These are phyloP conservation scores for Malus hybrid DNA, from an alignment of 331 rosid genomes.

Conservation along the genomic window DNA sequence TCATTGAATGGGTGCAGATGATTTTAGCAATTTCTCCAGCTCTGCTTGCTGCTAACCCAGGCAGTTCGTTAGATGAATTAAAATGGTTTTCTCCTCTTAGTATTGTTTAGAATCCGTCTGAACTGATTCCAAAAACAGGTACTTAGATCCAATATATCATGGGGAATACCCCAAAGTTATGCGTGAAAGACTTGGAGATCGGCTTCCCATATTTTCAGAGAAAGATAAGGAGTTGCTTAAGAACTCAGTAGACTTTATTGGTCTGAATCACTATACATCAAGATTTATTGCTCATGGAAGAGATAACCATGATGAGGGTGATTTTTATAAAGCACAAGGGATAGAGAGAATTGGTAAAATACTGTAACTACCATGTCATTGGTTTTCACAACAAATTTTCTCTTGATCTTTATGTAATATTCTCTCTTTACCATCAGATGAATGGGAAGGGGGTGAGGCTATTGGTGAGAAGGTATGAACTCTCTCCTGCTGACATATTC, in stretches of 20 bases:
- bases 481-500: constrained; percentile 2
- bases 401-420: constrained; percentile 17
- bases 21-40: constrained; percentile 3
- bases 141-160: constrained; percentile 57
- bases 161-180: constrained; percentile 83
- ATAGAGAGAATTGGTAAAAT: constrained; percentile 57
- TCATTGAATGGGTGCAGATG: neutral
- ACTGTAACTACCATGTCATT: neutral
- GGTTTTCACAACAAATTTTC: neutral
- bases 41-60: neutral
- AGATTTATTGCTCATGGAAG: constrained; percentile 64
- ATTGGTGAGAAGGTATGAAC: constrained; percentile 77
- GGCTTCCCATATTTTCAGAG: constrained; percentile 76
- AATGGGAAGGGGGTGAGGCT: constrained; percentile 76
- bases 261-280: constrained; percentile 84
- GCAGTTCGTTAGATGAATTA: constrained; percentile 2
- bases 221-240: constrained; percentile 59
- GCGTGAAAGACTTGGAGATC: constrained; percentile 70
- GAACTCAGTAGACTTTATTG: constrained; percentile 67
- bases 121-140: constrained; percentile 43
- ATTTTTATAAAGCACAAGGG: constrained; percentile 47
- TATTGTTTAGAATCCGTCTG: neutral
- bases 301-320: constrained; percentile 28
- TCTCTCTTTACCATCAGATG: constrained; percentile 41
- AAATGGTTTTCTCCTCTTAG: neutral